Evolutionary conservation across 768 basidiomycete genomes (phyloP).

Genomic region (Boletus huronensis): DNA sequence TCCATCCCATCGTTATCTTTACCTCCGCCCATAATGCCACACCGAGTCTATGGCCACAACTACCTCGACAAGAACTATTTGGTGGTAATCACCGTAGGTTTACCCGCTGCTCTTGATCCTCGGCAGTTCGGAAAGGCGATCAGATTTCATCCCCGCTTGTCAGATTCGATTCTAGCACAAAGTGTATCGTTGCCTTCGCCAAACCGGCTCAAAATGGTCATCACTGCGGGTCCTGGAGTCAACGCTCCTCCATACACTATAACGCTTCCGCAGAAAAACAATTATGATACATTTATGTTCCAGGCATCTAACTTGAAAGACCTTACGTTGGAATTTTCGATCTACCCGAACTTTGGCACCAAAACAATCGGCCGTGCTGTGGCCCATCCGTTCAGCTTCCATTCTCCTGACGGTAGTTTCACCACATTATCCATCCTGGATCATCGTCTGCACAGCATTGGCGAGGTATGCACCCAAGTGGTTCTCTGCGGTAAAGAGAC

Average conservation of each 20-base stretch:
- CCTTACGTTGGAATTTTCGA: conserved; percentile 84
- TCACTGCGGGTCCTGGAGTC: conserved; percentile 83
- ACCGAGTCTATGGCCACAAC: conserved; percentile 95
- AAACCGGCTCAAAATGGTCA: conserved; percentile 84
- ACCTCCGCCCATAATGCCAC: conserved; percentile 97
- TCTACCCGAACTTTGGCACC: conserved; percentile 96
- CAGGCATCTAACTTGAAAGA: conserved; percentile 73
- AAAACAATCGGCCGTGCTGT: conserved; percentile 94
- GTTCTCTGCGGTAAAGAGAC: not conserved
- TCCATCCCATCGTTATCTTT: conserved; percentile 91
- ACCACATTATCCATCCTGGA: conserved; percentile 82
- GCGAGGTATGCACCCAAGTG: conserved; percentile 58
- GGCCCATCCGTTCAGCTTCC: conserved; percentile 73
- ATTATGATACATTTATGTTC: conserved; percentile 75
- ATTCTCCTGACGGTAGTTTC: conserved; percentile 49
- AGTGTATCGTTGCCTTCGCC: conserved; percentile 69
- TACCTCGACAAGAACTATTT: conserved; percentile 84
- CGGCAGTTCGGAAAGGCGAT: conserved; percentile 45
- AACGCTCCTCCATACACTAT: conserved; percentile 89
- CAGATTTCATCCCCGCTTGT: conserved; percentile 70
- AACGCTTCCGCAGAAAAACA: conserved; percentile 74
- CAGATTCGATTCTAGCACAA: conserved; percentile 64
- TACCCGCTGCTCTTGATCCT: conserved; percentile 36
- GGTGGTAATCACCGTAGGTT: conserved; percentile 81
- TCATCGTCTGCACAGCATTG: conserved; percentile 88